Conservation (phyloP, 768 basidiomycete species). For the Ramaria rubella region DNA sequence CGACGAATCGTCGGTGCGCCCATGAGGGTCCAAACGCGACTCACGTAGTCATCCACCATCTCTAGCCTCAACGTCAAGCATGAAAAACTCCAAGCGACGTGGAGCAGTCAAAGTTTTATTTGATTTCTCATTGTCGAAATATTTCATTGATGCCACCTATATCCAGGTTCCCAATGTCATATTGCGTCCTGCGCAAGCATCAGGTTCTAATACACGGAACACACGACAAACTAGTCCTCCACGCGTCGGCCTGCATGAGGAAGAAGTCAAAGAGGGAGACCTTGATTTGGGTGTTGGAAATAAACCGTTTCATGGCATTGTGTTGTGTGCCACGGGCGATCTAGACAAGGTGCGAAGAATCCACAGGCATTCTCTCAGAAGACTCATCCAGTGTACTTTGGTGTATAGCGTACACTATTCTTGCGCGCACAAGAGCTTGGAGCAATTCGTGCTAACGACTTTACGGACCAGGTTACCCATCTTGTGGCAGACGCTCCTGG, state of each 20-base stretch:
- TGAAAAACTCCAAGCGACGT: constrained; percentile 9
- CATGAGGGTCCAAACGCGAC: constrained; percentile 7
- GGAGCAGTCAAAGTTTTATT: constrained; percentile 2
- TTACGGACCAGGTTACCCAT: constrained; percentile 86
- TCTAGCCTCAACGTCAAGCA: neutral
- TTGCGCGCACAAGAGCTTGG: constrained; percentile 78
- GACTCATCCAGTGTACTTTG: constrained; percentile 3
- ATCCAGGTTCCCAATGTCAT: constrained; percentile 75
- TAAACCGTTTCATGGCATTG: constrained; percentile 57
- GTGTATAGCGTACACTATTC: constrained; percentile 57
- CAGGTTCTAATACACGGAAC: neutral
- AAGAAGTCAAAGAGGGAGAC: neutral
- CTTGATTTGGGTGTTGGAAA: constrained; percentile 28
- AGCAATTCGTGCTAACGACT: constrained; percentile 56
- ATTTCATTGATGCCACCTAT: neutral
- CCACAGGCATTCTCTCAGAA: neutral
- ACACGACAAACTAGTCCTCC: neutral
- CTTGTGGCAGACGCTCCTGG: constrained; percentile 77
- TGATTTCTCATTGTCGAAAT: neutral
- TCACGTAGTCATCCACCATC: neutral
- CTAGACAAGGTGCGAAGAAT: constrained; percentile 57
- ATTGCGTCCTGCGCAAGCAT: constrained; percentile 55
- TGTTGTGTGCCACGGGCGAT: constrained; percentile 73
- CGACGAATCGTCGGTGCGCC: neutral
- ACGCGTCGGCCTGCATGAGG: neutral